These are phyloP conservation scores for Lactifluus pinguis DNA, from an alignment of 768 basidiomycete genomes.

Conservation along the genomic window DNA sequence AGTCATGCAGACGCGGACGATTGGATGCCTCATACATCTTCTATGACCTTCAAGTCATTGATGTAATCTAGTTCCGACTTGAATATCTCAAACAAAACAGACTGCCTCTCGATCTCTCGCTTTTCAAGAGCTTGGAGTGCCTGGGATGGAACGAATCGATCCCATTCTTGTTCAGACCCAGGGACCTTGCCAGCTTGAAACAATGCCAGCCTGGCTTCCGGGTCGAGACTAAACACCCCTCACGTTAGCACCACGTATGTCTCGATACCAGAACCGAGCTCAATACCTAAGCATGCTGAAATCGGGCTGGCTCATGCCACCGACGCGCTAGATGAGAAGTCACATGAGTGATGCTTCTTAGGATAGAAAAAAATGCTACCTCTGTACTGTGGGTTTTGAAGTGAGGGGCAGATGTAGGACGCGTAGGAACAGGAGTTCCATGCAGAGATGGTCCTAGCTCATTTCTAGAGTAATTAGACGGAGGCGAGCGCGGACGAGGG, in stretches of 20 bases:
- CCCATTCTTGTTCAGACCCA: slow-evolving; percentile 77
- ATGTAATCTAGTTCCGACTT: slow-evolving; percentile 87
- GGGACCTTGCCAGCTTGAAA: slow-evolving; percentile 61
- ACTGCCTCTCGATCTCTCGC: slow-evolving; percentile 77
- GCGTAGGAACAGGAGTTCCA: background rate
- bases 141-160: slow-evolving; percentile 63
- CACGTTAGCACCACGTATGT: background rate
- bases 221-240: slow-evolving; percentile 37
- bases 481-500: slow-evolving; percentile 17
- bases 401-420: slow-evolving; percentile 1
- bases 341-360: background rate
- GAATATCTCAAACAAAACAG: slow-evolving; percentile 81
- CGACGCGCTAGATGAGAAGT: background rate
- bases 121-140: slow-evolving; percentile 63
- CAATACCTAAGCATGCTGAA: slow-evolving; percentile 20
- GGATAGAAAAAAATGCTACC: slow-evolving; percentile 1
- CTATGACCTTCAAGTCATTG: slow-evolving; percentile 60
- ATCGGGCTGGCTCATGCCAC: slow-evolving; percentile 21
- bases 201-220: slow-evolving; percentile 51
- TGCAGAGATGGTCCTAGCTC: background rate
- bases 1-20: background rate
- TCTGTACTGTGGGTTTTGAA: background rate
- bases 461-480: background rate
- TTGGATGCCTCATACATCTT: slow-evolving; percentile 41
- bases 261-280: background rate